Conservation (phyloP, 352 stramenopile genomes). For the Phytophthora fragariae region DNA sequence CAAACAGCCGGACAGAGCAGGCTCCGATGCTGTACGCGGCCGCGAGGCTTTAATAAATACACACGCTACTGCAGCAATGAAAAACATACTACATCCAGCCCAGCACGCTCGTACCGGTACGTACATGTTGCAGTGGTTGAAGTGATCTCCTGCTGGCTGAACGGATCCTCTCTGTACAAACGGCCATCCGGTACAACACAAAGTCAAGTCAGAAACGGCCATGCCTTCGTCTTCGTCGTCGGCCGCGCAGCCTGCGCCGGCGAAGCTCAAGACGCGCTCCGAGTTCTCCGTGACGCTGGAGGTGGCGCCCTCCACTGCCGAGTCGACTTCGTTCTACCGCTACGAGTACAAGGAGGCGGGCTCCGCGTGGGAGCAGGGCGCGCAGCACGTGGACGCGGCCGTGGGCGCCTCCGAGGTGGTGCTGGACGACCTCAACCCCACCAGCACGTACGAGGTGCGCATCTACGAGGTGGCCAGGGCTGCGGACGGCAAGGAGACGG, state of each 20-base stretch:
- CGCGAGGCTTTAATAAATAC: conserved; percentile 38
- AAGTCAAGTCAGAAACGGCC: too few relatives aligned
- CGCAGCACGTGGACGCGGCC: conserved; percentile 51
- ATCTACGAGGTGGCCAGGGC: conserved; percentile 66
- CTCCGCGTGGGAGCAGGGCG: conserved; percentile 44
- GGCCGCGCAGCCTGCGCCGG: conserved; percentile 47
- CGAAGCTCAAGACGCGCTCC: conserved; percentile 76
- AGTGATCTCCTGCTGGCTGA: not conserved
- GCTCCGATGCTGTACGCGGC: conserved; percentile 1
- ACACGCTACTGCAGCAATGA: conserved; percentile 24
- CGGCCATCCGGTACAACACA: not conserved
- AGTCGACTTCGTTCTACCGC: conserved; percentile 49
- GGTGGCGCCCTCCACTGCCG: conserved; percentile 41
- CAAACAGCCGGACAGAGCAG: conserved; percentile 12
- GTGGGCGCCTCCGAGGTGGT: conserved; percentile 55
- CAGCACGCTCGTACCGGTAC: not conserved
- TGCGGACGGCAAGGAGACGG: conserved; percentile 45
- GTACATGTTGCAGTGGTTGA: not conserved
- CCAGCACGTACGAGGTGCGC: conserved; percentile 89
- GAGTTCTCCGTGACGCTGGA: conserved; percentile 87
- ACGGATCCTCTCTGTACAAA: not conserved
- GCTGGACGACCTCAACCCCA: conserved; percentile 89
- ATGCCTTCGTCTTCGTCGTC: conserved; percentile 7
- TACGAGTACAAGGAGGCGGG: conserved; percentile 80
- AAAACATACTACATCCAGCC: not conserved